Evolutionary conservation across 345 rosid genomes (phyloP).

Genomic region (Xanthoceras sorbifolium): DNA sequence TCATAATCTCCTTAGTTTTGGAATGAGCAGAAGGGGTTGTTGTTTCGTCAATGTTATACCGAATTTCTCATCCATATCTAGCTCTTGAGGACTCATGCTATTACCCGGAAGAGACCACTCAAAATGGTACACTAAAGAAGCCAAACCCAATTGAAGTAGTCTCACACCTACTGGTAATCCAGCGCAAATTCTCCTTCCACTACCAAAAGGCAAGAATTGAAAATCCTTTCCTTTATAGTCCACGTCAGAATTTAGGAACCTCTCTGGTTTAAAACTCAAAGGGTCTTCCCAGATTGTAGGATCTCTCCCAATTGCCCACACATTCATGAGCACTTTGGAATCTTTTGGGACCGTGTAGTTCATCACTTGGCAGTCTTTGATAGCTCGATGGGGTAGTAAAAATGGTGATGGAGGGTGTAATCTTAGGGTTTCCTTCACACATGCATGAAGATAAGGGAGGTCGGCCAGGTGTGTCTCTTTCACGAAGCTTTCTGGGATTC

Average conservation of each 20-base stretch:
- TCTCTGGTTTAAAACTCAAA: conserved; percentile 26
- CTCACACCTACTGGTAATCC: conserved; percentile 25
- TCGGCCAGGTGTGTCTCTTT: conserved; percentile 20
- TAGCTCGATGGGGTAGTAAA: conserved; percentile 26
- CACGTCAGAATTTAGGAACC: conserved; percentile 20
- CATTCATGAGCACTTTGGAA: conserved; percentile 27
- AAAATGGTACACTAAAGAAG: conserved; percentile 1
- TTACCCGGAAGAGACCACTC: conserved; percentile 20
- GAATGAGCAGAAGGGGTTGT: conserved; percentile 16
- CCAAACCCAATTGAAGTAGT: conserved; percentile 8
- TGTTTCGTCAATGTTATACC: conserved; percentile 12
- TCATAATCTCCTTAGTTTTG: neutral
- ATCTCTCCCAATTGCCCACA: conserved; percentile 32
- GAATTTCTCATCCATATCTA: conserved; percentile 21
- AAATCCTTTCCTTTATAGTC: conserved; percentile 33
- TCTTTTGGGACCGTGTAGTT: conserved; percentile 28
- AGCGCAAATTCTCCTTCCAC: conserved; percentile 35
- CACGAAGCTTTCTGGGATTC: neutral
- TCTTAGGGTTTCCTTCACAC: conserved; percentile 30
- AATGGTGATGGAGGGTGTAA: conserved; percentile 36
- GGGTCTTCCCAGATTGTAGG: conserved; percentile 26
- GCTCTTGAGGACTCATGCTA: neutral
- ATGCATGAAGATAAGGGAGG: conserved; percentile 23
- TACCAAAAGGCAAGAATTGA: conserved; percentile 42
- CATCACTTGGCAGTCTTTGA: conserved; percentile 17